Evolutionary conservation across 345 rosid genomes (phyloP).

Genomic region (Hirschfeldia incana): DNA sequence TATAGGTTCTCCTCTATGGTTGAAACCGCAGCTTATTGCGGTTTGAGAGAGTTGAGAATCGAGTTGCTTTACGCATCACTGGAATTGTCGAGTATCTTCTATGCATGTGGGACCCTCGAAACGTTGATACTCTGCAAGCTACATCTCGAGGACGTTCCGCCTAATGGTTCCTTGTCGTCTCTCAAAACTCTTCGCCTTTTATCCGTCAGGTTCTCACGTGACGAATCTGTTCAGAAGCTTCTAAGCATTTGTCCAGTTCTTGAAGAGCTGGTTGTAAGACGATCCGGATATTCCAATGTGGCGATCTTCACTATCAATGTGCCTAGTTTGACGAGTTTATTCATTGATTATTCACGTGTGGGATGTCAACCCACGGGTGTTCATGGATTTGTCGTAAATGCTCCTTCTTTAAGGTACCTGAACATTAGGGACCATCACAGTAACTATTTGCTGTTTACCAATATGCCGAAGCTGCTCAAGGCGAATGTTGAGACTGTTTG

Average conservation of each 20-base stretch:
- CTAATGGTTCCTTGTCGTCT: neutral
- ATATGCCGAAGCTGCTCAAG: slow-evolving; percentile 1
- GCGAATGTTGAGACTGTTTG: slow-evolving; percentile 13
- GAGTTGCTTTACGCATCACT: neutral
- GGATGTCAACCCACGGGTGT: neutral
- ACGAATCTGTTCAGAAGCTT: slow-evolving; percentile 15
- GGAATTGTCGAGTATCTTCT: neutral
- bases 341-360: neutral
- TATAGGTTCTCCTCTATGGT: neutral
- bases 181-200: slow-evolving; percentile 11
- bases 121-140: slow-evolving; percentile 3
- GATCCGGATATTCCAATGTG: neutral
- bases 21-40: neutral
- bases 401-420: slow-evolving; percentile 1
- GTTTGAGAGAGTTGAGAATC: slow-evolving; percentile 13
- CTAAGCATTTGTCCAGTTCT: slow-evolving; percentile 12
- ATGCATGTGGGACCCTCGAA: neutral
- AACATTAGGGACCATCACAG: slow-evolving; percentile 3
- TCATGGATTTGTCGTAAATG: slow-evolving; percentile 14
- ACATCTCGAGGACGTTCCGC: neutral
- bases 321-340: slow-evolving; percentile 1
- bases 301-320: slow-evolving; percentile 6
- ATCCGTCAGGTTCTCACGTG: slow-evolving; percentile 8
- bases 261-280: neutral
- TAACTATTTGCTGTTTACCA: neutral